phyloP scores from a whole-genome alignment of 352 stramenopile species.

The Chrysophaeum taylorii region DNA sequence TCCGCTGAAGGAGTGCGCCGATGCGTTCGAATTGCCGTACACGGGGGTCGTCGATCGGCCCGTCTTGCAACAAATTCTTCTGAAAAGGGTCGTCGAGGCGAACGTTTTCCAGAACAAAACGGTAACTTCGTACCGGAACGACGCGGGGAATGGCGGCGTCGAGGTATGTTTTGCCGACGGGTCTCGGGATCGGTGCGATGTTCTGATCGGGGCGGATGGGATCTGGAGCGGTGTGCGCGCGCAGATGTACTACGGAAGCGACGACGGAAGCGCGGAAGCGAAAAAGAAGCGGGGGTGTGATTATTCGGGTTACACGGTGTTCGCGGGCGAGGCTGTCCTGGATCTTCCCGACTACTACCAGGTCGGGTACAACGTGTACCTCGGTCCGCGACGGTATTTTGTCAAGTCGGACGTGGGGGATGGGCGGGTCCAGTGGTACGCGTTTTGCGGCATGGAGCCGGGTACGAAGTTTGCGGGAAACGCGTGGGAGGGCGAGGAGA shows the following conservation, averaged over 20 bases:
- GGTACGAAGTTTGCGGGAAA: slow-evolving; percentile 53
- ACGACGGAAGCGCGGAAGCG: slow-evolving; percentile 41
- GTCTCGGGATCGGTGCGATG: slow-evolving; percentile 40
- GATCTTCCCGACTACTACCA: slow-evolving; percentile 60
- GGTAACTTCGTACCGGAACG: slow-evolving; percentile 6
- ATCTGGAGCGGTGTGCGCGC: slow-evolving; percentile 63
- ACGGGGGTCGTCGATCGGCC: slow-evolving; percentile 66
- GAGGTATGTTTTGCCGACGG: slow-evolving; percentile 42
- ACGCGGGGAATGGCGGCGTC: slow-evolving; percentile 31
- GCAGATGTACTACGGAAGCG: slow-evolving; percentile 73
- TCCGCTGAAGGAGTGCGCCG: slow-evolving; percentile 49
- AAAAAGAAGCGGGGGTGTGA: slow-evolving; percentile 50
- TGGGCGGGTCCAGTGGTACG: slow-evolving; percentile 69
- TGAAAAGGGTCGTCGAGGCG: slow-evolving; percentile 53
- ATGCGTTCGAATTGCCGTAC: slow-evolving; percentile 53
- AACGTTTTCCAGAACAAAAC: slow-evolving; percentile 38
- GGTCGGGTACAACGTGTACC: slow-evolving; percentile 69
- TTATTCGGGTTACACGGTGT: slow-evolving; percentile 69
- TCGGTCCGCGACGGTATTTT: slow-evolving; percentile 65
- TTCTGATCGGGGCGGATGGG: slow-evolving; percentile 63
- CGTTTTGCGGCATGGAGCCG: slow-evolving; percentile 60
- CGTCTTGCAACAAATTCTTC: slow-evolving; percentile 64
- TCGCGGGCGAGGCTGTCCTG: slow-evolving; percentile 54
- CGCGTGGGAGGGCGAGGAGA: slow-evolving; percentile 37
- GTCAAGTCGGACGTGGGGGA: slow-evolving; percentile 65